These are phyloP conservation scores for Mucor mucedo DNA, from an alignment of 371 early-diverging fungal species.

Conservation along the genomic window DNA sequence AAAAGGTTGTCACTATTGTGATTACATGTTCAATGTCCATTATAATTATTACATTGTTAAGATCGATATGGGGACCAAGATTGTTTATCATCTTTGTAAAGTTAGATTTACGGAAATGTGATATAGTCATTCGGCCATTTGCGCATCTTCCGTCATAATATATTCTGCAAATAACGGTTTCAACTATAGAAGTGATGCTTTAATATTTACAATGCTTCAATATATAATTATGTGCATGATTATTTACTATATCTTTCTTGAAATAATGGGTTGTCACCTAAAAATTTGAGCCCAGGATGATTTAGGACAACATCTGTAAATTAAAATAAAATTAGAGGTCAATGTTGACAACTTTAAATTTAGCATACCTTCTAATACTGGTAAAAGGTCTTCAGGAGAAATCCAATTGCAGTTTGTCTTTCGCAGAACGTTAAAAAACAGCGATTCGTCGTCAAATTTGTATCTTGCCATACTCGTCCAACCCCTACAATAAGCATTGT, in stretches of 20 bases:
- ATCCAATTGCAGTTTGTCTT: slow-evolving; percentile 33
- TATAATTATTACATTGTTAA: slow-evolving; percentile 60
- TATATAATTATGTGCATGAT: neutral
- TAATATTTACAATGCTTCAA: neutral
- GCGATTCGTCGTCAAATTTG: slow-evolving; percentile 47
- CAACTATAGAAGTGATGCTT: slow-evolving; percentile 13
- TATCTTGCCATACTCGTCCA: slow-evolving; percentile 39
- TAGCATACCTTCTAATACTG: slow-evolving; percentile 49
- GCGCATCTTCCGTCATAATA: slow-evolving; percentile 75
- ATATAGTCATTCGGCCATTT: slow-evolving; percentile 73
- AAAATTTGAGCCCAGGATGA: slow-evolving; percentile 88
- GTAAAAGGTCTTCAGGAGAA: slow-evolving; percentile 52
- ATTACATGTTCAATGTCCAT: neutral
- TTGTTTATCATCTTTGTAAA: slow-evolving; percentile 64
- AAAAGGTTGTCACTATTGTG: neutral
- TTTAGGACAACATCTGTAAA: slow-evolving; percentile 66
- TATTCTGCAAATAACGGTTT: slow-evolving; percentile 87
- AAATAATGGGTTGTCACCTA: slow-evolving; percentile 77
- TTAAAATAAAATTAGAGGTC: neutral
- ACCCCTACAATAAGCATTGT: slow-evolving; percentile 25
- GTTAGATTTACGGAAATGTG: slow-evolving; percentile 68
- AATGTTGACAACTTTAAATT: neutral
- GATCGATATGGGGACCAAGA: slow-evolving; percentile 74
- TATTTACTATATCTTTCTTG: slow-evolving; percentile 79
- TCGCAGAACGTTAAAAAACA: slow-evolving; percentile 48